Conservation (phyloP, 2,329 filamentous ascomycete genomes). For the Neoascochyta sp. region DNA sequence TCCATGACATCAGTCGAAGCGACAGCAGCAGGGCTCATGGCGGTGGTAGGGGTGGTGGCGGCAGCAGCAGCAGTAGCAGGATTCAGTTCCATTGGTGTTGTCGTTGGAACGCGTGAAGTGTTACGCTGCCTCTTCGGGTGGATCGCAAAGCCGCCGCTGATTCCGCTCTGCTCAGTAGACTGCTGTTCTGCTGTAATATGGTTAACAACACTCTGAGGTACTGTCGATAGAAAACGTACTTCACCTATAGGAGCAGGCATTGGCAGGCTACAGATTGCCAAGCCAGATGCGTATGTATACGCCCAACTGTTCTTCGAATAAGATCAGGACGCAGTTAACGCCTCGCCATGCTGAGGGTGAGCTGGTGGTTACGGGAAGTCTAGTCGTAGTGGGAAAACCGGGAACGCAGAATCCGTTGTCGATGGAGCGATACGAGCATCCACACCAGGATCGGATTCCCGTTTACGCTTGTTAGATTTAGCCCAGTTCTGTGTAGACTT, state of each 20-base stretch:
- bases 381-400: not conserved
- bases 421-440: not conserved
- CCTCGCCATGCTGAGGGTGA: not conserved
- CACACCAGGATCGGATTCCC: not conserved
- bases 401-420: not conserved
- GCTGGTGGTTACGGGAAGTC: not conserved
- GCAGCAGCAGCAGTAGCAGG: not conserved
- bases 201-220: not conserved
- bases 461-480: not conserved
- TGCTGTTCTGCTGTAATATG: not conserved
- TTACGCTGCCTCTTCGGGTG: not conserved
- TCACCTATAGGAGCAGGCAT: not conserved
- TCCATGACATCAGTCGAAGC: not conserved
- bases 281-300: not conserved
- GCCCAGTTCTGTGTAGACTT: not conserved
- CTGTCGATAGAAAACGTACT: not conserved
- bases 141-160: not conserved
- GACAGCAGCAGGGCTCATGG: not conserved
- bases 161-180: not conserved
- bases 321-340: not conserved
- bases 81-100: not conserved
- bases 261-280: not conserved
- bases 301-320: not conserved
- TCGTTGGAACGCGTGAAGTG: not conserved
- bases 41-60: not conserved